Evolutionary conservation across 2,329 filamentous ascomycete species (phyloP), one percentile per base, ranked within the genome.

Genomic region (Fusarium citri): DNA sequence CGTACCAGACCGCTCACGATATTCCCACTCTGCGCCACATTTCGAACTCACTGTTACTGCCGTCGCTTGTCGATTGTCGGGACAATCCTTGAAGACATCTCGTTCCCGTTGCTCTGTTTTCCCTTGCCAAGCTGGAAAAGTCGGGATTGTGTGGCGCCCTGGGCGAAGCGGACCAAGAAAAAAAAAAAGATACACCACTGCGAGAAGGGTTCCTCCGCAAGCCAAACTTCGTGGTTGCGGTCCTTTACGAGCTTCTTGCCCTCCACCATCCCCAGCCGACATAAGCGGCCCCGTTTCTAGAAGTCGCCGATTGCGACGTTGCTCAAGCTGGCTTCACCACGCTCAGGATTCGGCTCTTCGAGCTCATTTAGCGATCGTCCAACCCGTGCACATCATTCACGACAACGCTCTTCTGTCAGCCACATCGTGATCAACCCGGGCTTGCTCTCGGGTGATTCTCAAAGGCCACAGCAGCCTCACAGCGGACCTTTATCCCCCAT

Each of bases 301-400:
- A 60, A 51, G 73, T 75, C 66, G 73, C 73, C 61, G 47, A 43
- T 57, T 63, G 71, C 73, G 66, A 74, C 74, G 59, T 72, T 64
- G 22, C 56, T 59, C 80, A 85, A 81, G 72, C 84, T 89, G 86
- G 86, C 85, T 80, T 81, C 83, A 73, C 78, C 81, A 81, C 83
- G 80, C 69, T 78, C 80, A 71, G 78, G 81, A 73, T 81, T 83
- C 72, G 86, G 85, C 77, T 86, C 87, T 65, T 88, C 87, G 80
- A 82, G 80, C 78, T 86, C 86, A 74, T 83, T 83, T 74, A 84
- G 81, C 80, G 84, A 85, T 78, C 79, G 82, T 72, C 82, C 84
- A 66, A 75, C 78, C 58, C 80, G 80, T 63, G 82, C 82, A 50
- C 84, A 87, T 72, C 85, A 87, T 72, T 85, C 85, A 74, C 81